A percentile compares a stretch with the other conserved stretches of the same genome.
Conservation (phyloP, 2,329 filamentous ascomycete species). For the Fusarium sp. region DNA sequence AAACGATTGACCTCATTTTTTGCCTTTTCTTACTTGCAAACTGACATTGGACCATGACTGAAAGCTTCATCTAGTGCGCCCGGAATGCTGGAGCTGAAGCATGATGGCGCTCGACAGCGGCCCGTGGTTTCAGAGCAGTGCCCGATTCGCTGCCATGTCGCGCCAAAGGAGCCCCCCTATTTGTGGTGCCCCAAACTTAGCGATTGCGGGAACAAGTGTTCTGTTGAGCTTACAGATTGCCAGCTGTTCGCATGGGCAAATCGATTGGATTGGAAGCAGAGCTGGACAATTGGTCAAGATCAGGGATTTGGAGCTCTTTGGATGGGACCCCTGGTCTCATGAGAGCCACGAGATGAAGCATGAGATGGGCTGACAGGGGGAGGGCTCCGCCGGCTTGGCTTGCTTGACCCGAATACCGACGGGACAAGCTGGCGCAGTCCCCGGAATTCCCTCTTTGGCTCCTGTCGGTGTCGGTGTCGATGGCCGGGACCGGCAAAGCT, state of each 20-base stretch:
- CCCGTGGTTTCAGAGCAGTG: slow-evolving; percentile 39
- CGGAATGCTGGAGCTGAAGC: slow-evolving; percentile 3
- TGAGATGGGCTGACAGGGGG: slow-evolving; percentile 17
- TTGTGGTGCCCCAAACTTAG: slow-evolving; percentile 20
- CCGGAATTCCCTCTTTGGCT: slow-evolving; percentile 16
- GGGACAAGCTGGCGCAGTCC: slow-evolving; percentile 28
- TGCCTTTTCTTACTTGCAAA: slow-evolving; percentile 22
- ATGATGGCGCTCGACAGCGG: slow-evolving; percentile 18
- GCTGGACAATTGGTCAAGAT: slow-evolving; percentile 17
- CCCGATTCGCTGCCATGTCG: slow-evolving; percentile 38
- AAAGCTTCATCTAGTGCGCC: slow-evolving; percentile 20
- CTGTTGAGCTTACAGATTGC: slow-evolving; percentile 12
- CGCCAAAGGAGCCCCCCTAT: slow-evolving; percentile 19
- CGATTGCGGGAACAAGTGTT: slow-evolving; percentile 9
- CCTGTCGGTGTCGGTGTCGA: not conserved
- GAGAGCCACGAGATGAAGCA: slow-evolving; percentile 34
- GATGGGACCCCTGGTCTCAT: slow-evolving; percentile 17
- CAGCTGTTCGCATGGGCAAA: slow-evolving; percentile 21
- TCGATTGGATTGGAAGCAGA: slow-evolving; percentile 31
- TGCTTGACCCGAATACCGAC: slow-evolving; percentile 22
- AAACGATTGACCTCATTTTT: slow-evolving; percentile 37
- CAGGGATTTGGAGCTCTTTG: not conserved
- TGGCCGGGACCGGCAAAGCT: slow-evolving; percentile 29
- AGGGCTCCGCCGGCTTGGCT: not conserved
- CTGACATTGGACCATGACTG: slow-evolving; percentile 35